Conservation (phyloP, 2,329 filamentous ascomycete genomes). For the Xylogone sp. region DNA sequence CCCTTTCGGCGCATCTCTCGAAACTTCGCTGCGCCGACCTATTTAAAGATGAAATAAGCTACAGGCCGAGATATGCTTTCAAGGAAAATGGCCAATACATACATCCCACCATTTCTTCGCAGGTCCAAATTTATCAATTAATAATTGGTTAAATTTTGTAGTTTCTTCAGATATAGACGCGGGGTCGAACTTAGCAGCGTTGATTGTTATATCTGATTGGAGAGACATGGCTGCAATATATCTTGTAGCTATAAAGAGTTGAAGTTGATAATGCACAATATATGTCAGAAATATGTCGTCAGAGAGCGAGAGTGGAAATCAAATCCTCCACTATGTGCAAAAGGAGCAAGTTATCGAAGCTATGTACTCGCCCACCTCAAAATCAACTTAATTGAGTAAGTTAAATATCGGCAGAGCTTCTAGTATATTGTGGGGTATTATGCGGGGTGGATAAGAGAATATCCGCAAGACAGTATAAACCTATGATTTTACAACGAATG, state of each 20-base stretch:
- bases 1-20: slow-evolving; percentile 50
- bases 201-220: slow-evolving; percentile 34
- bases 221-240: slow-evolving; percentile 27
- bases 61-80: neutral
- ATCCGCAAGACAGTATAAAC: neutral
- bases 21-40: slow-evolving; percentile 51
- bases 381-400: neutral
- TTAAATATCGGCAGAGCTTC: neutral
- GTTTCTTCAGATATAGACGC: slow-evolving; percentile 35
- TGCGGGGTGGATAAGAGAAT: neutral
- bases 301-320: no score
- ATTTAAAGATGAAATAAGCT: neutral
- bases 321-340: no score
- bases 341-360: neutral
- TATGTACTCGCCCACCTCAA: neutral
- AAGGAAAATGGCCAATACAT: slow-evolving; percentile 2
- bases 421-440: neutral
- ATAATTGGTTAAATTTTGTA: slow-evolving; percentile 37
- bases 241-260: neutral
- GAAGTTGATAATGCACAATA: neutral
- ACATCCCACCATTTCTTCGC: slow-evolving; percentile 50
- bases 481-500: neutral
- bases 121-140: slow-evolving; percentile 19
- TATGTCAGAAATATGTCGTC: neutral
- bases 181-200: slow-evolving; percentile 39